Conservation (phyloP, 306 rosid species). For the Senna siamea region DNA sequence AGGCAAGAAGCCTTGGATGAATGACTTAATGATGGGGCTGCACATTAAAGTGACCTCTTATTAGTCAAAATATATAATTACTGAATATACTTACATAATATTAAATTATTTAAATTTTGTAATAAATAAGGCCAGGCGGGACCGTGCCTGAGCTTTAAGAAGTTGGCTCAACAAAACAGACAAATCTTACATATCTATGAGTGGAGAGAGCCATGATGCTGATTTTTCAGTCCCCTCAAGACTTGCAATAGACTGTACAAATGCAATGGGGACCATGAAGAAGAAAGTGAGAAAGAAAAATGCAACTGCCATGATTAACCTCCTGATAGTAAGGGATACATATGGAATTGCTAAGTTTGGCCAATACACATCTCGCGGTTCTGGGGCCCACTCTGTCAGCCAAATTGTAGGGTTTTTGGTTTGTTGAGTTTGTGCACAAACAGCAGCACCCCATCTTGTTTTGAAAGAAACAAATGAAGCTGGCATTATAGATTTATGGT, state of each 20-base stretch:
- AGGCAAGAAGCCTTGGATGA: slow-evolving; percentile 87
- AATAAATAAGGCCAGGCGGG: too few species aligned
- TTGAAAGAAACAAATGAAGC: slow-evolving; percentile 97
- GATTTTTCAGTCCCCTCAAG: slow-evolving; percentile 74
- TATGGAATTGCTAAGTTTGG: slow-evolving; percentile 88
- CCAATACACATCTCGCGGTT: slow-evolving; percentile 95
- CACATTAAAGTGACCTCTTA: slow-evolving; percentile 33
- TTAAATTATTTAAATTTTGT: too few species aligned
- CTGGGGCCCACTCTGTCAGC: slow-evolving; percentile 98
- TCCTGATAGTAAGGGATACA: slow-evolving; percentile 77
- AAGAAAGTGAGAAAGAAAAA: slow-evolving; percentile 98
- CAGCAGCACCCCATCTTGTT: slow-evolving; percentile 97
- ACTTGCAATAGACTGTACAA: slow-evolving; percentile 90
- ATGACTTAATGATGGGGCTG: slow-evolving; percentile 70
- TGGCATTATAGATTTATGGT: slow-evolving; percentile 71
- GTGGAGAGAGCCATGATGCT: slow-evolving; percentile 66
- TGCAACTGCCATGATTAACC: slow-evolving; percentile 76
- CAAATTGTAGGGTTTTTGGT: slow-evolving; percentile 84
- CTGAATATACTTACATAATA: too few species aligned
- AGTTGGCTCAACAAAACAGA: slow-evolving; percentile 37
- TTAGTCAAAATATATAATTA: too few species aligned
- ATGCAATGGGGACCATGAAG: slow-evolving; percentile 88
- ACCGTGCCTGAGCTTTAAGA: too few species aligned
- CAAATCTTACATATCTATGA: slow-evolving; percentile 55
- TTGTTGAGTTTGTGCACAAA: slow-evolving; percentile 99